These are phyloP conservation scores for Scopulariopsis brevicaulis DNA, from an alignment of 2,329 filamentous ascomycete genomes.

Conservation along the genomic window DNA sequence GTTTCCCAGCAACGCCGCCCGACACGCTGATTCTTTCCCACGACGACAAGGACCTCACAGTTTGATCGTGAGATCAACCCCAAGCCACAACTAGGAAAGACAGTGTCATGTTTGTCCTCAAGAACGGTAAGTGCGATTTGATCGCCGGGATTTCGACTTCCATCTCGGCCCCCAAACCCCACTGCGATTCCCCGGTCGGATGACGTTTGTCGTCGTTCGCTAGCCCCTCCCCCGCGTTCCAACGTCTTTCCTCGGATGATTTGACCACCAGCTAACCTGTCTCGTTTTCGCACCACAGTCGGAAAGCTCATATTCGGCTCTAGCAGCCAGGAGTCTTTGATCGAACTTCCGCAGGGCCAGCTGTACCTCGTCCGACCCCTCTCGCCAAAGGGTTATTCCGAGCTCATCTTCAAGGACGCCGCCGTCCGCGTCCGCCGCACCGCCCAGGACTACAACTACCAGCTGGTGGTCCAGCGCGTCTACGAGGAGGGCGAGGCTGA, in stretches of 20 bases:
- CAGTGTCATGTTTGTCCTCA: slow-evolving; percentile 28
- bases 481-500: slow-evolving; percentile 98
- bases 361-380: slow-evolving; percentile 93
- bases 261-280: slow-evolving; percentile 5
- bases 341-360: slow-evolving; percentile 90
- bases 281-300: slow-evolving; percentile 36
- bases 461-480: slow-evolving; percentile 88
- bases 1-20: not conserved
- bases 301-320: slow-evolving; percentile 88
- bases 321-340: slow-evolving; percentile 76
- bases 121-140: slow-evolving; percentile 24
- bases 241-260: not conserved
- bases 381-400: slow-evolving; percentile 94
- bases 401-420: slow-evolving; percentile 97
- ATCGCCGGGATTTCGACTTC: not conserved
- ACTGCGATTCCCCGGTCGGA: not conserved
- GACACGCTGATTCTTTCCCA: not conserved
- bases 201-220: not conserved
- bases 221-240: not conserved
- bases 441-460: slow-evolving; percentile 92
- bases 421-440: slow-evolving; percentile 86
- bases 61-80: not conserved
- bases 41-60: not conserved
- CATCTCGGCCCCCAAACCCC: too few species aligned
- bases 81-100: not conserved